Base-by-base conservation (phyloP, 768 basidiomycete genomes). In the Pleurotus salmoneostramineus region DNA sequence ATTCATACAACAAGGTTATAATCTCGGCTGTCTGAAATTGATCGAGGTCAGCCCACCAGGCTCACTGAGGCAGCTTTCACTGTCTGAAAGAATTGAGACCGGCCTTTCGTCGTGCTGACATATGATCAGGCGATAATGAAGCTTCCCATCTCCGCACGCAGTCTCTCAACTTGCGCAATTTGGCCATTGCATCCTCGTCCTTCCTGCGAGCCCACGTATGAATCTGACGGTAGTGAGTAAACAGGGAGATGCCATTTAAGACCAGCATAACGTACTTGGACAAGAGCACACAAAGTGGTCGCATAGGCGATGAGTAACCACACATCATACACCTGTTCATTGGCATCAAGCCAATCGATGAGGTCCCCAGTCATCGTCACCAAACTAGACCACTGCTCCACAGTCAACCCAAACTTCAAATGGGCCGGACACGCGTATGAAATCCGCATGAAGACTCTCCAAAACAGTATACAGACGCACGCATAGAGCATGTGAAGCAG, bases 401-500 rank as follows among this genome's bases (percentile, higher is more conserved):
- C 80, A 1, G 87, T 90, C 62, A 95, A 73, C 40, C 83, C 81
- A 65, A 96, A 94, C 68, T 91, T 95, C 66, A 96, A 82, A 66
- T 97, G 94, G 8, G 83, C 83, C 6, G 96, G 95, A 67, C 92
- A 91, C 15, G 86, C 81, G 74, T 97, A 98, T 58, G 92, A 94
- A 72, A 98, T 93, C 52, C 96, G 85, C 93, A 98, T 95, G 77
- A 98, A 98, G 34, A 97, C 94, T 50, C 96, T 89, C 87, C 93
- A 97, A 74, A 97, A 95, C 71, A 98, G 91, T 86, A 98, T 97
- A 63, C 87, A 88, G 45, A 98, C 87, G 66, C 91, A 93, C 33
- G 90, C 83, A 69, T 92, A 95, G 42, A 93, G 78, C 54, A 98
- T 71, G 71, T 97, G 95, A 21, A 99, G 77, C 56, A 97, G 76